Percentiles rank a stretch among this genome's conserved stretches.
Evolutionary conservation across 2,329 filamentous ascomycete species (phyloP).

Genomic region (Fusarium sp.): DNA sequence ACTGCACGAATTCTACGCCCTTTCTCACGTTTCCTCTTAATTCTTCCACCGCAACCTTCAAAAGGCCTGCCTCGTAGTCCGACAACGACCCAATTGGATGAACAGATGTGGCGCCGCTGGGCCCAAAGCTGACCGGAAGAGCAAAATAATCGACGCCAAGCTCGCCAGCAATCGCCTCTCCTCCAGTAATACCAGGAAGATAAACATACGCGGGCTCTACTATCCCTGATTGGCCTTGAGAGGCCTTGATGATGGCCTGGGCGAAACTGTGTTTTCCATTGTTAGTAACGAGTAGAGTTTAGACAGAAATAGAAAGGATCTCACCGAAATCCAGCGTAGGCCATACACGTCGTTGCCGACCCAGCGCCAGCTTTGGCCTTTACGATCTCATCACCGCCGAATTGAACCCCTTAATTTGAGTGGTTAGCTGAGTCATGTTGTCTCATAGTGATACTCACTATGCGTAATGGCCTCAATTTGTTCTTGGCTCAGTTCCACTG

Average conservation of each 20-base stretch:
- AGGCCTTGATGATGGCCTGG: constrained; percentile 78
- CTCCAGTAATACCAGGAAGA: constrained; percentile 78
- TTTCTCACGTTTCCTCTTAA: not conserved
- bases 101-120: not conserved
- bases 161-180: constrained; percentile 69
- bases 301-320: not conserved
- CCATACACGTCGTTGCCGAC: constrained; percentile 88
- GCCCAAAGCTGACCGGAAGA: constrained; percentile 1
- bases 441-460: constrained; percentile 45
- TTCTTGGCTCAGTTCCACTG: constrained; percentile 68
- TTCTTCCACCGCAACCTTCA: not conserved
- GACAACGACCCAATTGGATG: not conserved
- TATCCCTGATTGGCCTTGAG: constrained; percentile 78
- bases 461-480: constrained; percentile 68
- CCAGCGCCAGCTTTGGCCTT: constrained; percentile 87
- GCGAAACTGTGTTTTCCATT: constrained; percentile 51
- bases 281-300: not conserved
- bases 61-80: not conserved
- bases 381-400: constrained; percentile 86
- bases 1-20: not conserved
- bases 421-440: not conserved
- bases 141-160: constrained; percentile 71
- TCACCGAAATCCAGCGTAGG: constrained; percentile 65
- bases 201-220: constrained; percentile 69
- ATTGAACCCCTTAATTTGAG: constrained; percentile 68